phyloP scores from a whole-genome alignment of 805 yeast genomes.

The Zygosaccharomyces bisporus region DNA sequence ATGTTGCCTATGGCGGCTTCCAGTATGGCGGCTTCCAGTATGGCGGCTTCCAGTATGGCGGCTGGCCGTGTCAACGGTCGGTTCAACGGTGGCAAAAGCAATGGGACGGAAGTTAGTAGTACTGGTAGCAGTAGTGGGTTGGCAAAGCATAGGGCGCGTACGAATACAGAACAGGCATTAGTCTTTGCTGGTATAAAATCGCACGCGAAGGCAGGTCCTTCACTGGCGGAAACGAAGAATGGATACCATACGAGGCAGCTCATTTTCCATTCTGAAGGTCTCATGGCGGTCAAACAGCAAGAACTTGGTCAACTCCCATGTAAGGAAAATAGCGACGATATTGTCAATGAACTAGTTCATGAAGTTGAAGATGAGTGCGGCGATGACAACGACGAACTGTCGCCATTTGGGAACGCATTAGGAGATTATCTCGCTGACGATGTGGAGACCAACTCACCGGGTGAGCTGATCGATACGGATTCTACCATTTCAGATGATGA shows the following conservation, averaged over 20 bases:
- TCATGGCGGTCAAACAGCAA: constrained; percentile 4
- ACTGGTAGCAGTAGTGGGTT: background rate
- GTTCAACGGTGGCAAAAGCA: background rate
- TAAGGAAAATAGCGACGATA: constrained; percentile 2
- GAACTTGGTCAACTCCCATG: background rate
- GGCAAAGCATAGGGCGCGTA: background rate
- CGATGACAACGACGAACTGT: constrained; percentile 1
- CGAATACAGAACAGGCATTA: constrained; percentile 26
- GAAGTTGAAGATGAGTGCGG: background rate
- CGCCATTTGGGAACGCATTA: constrained; percentile 7
- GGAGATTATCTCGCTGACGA: constrained; percentile 13
- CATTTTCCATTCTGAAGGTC: constrained; percentile 16
- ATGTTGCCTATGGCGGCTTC: no score
- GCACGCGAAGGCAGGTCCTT: constrained; percentile 4
- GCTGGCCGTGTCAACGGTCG: background rate
- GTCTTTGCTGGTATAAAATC: constrained; percentile 26
- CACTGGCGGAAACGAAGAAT: constrained; percentile 3
- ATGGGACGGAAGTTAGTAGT: background rate
- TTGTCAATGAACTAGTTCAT: background rate
- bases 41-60: no score
- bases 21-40: background rate
- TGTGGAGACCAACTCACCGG: constrained; percentile 9
- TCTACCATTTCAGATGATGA: constrained; percentile 15
- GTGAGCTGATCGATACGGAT: constrained; percentile 14
- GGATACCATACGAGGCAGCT: constrained; percentile 14